These are phyloP conservation scores for Cladosporium sp. DNA, from an alignment of 2,329 filamentous ascomycete genomes.

Conservation along the genomic window DNA sequence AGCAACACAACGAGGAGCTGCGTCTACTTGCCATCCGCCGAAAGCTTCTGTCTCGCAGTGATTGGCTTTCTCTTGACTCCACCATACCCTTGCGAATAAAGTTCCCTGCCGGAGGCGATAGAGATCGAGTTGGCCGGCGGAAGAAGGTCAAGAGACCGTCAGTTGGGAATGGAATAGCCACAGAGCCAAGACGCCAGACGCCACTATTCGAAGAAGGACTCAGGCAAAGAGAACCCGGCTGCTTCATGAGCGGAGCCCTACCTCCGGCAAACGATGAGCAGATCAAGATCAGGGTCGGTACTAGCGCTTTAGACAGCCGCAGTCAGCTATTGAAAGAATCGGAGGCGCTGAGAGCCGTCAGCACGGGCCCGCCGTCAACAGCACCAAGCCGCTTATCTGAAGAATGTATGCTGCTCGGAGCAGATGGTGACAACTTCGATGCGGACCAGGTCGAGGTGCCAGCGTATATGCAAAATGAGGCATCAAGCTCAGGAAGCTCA, in stretches of 20 bases:
- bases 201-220: slow-evolving; percentile 21
- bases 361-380: slow-evolving; percentile 22
- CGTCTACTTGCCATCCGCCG: slow-evolving; percentile 20
- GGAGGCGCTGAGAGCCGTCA: slow-evolving; percentile 17
- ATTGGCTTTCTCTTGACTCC: slow-evolving; percentile 30
- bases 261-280: neutral
- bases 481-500: too few relatives aligned
- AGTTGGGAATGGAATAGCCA: slow-evolving; percentile 10
- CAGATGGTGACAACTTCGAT: slow-evolving; percentile 22
- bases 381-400: slow-evolving; percentile 25
- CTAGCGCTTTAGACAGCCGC: slow-evolving; percentile 28
- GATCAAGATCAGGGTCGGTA: slow-evolving; percentile 29
- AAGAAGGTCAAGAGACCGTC: slow-evolving; percentile 21
- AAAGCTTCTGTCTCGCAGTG: slow-evolving; percentile 24
- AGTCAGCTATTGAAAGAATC: slow-evolving; percentile 19
- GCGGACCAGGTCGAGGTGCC: slow-evolving; percentile 6
- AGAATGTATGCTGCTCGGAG: slow-evolving; percentile 30
- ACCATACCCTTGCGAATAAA: slow-evolving; percentile 24
- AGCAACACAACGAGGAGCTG: slow-evolving; percentile 8
- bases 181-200: slow-evolving; percentile 10
- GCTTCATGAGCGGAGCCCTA: slow-evolving; percentile 26
- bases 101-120: slow-evolving; percentile 20
- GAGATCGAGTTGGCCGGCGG: slow-evolving; percentile 26
- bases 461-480: neutral
- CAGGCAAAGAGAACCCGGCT: neutral